Conservation (phyloP, 305 asterid species). For the Rubia balearica region DNA sequence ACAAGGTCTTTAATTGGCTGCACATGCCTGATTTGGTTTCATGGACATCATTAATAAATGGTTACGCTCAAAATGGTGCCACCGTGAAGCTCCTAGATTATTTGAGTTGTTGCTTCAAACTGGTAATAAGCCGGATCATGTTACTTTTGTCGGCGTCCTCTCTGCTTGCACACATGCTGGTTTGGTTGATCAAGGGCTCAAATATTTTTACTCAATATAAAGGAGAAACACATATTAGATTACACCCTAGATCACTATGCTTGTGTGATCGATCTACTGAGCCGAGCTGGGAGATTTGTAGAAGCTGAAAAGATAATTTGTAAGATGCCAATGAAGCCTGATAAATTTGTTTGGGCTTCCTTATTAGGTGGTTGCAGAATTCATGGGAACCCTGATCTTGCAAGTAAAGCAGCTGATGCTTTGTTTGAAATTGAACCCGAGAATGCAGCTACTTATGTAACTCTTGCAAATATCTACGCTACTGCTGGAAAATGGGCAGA, state of each 20-base stretch:
- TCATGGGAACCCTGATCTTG: constrained; percentile 4
- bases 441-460: neutral
- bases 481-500: constrained; percentile 3
- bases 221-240: neutral
- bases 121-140: neutral
- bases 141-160: constrained; percentile 4
- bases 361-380: constrained; percentile 2
- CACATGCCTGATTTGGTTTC: neutral
- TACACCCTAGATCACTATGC: constrained; percentile 5
- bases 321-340: constrained; percentile 4
- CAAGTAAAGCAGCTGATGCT: constrained; percentile 1
- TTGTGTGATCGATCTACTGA: neutral
- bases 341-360: constrained; percentile 1
- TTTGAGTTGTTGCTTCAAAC: neutral
- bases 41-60: constrained; percentile 4
- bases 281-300: constrained; percentile 5
- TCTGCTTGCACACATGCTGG: constrained; percentile 1
- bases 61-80: neutral
- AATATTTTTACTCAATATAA: neutral
- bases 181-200: constrained; percentile 2
- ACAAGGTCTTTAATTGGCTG: neutral
- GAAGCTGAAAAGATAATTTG: neutral
- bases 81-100: neutral
- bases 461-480: neutral
- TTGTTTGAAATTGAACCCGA: constrained; percentile 1